These are phyloP conservation scores for Aspergillus saccharolyticus DNA, from an alignment of 495 filamentous ascomycete species.

Conservation along the genomic window DNA sequence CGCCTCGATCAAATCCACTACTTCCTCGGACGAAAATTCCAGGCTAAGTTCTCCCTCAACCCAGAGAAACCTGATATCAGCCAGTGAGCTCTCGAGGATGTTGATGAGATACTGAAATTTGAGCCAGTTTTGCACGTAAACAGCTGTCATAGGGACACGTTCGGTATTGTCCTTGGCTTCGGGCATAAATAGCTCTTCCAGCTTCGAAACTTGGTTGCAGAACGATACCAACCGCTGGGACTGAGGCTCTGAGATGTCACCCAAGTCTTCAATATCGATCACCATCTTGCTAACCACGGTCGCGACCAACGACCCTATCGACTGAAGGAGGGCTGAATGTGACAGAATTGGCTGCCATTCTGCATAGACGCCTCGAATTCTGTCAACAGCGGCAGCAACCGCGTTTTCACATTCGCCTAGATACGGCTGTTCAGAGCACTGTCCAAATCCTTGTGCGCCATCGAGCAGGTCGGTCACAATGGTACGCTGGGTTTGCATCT, in stretches of 20 bases:
- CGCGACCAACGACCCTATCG: constrained; percentile 76
- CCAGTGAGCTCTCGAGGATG: constrained; percentile 83
- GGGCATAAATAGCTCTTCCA: constrained; percentile 74
- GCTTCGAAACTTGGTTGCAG: constrained; percentile 61
- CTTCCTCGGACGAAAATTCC: constrained; percentile 78
- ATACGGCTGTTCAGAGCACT: constrained; percentile 58
- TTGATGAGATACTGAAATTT: constrained; percentile 84
- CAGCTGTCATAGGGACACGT: constrained; percentile 59
- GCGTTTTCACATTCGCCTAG: constrained; percentile 64
- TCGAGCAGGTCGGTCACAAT: constrained; percentile 82
- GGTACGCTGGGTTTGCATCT: constrained; percentile 80
- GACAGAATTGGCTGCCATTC: constrained; percentile 80
- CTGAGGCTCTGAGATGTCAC: constrained; percentile 82
- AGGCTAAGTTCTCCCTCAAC: constrained; percentile 75
- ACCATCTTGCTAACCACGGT: constrained; percentile 76
- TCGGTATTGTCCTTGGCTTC: constrained; percentile 34
- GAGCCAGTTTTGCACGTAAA: constrained; percentile 81
- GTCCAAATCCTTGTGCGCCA: constrained; percentile 60
- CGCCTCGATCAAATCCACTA: constrained; percentile 80
- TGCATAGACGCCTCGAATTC: constrained; percentile 61
- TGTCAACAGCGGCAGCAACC: constrained; percentile 60
- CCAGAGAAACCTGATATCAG: constrained; percentile 86
- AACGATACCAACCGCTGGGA: constrained; percentile 71
- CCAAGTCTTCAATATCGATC: constrained; percentile 77
- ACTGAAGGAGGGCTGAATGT: constrained; percentile 76